These are phyloP conservation scores for Exophiala alcalophila DNA, from an alignment of 2,329 filamentous ascomycete species.

Conservation along the genomic window DNA sequence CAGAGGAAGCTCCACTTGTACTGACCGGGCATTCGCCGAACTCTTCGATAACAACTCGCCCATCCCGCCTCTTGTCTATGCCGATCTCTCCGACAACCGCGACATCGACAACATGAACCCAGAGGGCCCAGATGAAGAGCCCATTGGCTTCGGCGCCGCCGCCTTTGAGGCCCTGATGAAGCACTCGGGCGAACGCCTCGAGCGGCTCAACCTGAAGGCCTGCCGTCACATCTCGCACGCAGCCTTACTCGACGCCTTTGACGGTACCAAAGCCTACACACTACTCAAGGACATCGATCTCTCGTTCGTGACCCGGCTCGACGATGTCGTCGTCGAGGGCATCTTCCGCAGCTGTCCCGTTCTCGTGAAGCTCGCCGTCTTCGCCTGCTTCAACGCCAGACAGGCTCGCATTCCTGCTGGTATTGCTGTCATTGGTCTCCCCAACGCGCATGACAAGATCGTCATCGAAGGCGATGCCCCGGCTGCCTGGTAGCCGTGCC, in stretches of 20 bases:
- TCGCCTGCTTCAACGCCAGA: conserved; percentile 60
- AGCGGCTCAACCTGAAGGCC: conserved; percentile 71
- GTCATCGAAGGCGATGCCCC: no score
- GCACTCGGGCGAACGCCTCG: conserved; percentile 69
- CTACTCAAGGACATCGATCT: conserved; percentile 70
- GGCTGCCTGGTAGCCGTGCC: no score
- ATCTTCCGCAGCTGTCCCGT: conserved; percentile 48
- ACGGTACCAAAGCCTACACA: conserved; percentile 61
- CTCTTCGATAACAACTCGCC: conserved; percentile 62
- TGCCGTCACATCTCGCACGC: conserved; percentile 75
- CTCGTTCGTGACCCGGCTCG: conserved; percentile 58
- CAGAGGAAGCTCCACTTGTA: conserved; percentile 70
- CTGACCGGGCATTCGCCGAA: conserved; percentile 67
- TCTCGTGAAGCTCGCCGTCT: conserved; percentile 56
- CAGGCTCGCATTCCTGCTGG: conserved; percentile 56
- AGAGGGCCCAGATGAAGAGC: conserved; percentile 55
- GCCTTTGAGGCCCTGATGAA: conserved; percentile 80
- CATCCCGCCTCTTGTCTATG: conserved; percentile 66
- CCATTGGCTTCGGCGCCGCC: conserved; percentile 69
- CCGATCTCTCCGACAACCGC: conserved; percentile 76
- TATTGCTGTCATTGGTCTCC: conserved; percentile 59
- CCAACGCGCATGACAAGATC: conserved; percentile 57
- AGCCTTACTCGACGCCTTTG: conserved; percentile 74
- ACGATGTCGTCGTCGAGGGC: conserved; percentile 44
- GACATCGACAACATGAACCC: conserved; percentile 69